Evolutionary conservation across 768 basidiomycete genomes (phyloP), one percentile per base, ranked within the genome.

Genomic region (Russula lepida): DNA sequence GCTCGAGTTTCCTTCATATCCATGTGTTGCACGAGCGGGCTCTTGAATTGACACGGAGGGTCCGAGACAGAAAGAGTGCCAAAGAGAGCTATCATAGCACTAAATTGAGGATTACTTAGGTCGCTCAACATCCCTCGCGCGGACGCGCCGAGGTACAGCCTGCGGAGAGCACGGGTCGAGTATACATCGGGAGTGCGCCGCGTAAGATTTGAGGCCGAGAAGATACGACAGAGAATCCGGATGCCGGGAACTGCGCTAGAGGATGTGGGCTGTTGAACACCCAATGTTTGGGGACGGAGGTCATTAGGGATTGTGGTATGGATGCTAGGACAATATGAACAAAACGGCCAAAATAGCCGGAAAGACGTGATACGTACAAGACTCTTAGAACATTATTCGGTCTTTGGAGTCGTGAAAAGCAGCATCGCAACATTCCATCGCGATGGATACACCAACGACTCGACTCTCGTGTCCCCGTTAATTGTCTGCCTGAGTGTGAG

Each of bases 401-500:
- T 69, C 66, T 74, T 72, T 78, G 77, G 60, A 53, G 41, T 57
- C 51, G 52, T 49, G 30, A n/a, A 48, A 81, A 74, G 73, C 76
- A 76, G 74, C 86, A 86, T 86, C 84, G 84, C 84, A 79, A 86
- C 86, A 88, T 88, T 85, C 85, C 85, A 88, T 87, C 79, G 78
- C 84, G 80, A 41, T 27, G 5, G 44, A 41, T 50, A 43, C 6
- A 21, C 46, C 50, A 56, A 44, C 33, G 15, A 49, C 39, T 48
- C 30, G 52, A 54, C 39, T 44, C n/a, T n/a, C 6, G 19, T n/a
- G 17, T n/a, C 17, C 19, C n/a, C 33, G 33, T 13, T 12, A 13
- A 13, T 35, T 13, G 33, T 5, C 33, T 35, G 33, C n/a, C n/a
- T n/a, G 1, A 13, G 33, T 35, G 33, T 4, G 12, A 33, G 12